phyloP scores from a whole-genome alignment of 768 basidiomycete species.

The Pholiota conissans region DNA sequence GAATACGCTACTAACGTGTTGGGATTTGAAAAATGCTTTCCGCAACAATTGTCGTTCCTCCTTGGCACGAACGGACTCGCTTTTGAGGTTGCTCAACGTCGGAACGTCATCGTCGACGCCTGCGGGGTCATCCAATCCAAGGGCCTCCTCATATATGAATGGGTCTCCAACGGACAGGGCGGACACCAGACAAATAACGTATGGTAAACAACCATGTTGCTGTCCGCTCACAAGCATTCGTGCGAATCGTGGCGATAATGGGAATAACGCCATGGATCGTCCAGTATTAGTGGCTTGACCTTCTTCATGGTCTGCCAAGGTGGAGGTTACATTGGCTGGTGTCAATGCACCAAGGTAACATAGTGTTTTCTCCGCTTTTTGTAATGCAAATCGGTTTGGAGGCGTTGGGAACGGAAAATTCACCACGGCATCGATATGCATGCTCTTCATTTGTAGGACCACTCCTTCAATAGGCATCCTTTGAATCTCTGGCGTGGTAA shows the following conservation, averaged over 20 bases:
- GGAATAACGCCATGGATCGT: constrained; percentile 91
- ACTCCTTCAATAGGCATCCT: constrained; percentile 97
- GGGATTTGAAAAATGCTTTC: constrained; percentile 80
- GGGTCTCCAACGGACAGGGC: constrained; percentile 94
- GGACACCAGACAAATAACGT: constrained; percentile 88
- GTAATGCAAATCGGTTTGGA: constrained; percentile 74
- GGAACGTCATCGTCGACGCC: constrained; percentile 37
- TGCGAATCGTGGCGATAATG: constrained; percentile 92
- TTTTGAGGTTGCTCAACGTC: constrained; percentile 45
- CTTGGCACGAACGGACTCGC: constrained; percentile 47
- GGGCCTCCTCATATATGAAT: constrained; percentile 81
- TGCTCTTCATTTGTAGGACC: constrained; percentile 97
- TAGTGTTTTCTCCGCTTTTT: constrained; percentile 80
- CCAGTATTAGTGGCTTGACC: constrained; percentile 87
- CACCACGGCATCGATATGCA: constrained; percentile 95
- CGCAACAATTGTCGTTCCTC: constrained; percentile 61
- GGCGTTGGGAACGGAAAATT: constrained; percentile 99
- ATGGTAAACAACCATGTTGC: constrained; percentile 80
- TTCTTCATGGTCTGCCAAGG: constrained; percentile 23
- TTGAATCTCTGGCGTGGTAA: constrained; percentile 88
- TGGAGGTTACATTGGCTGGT: constrained; percentile 21
- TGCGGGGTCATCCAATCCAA: constrained; percentile 44
- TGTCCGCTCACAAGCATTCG: constrained; percentile 94
- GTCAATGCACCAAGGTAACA: constrained; percentile 82
- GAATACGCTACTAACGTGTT: constrained; percentile 70